Evolutionary conservation across 768 basidiomycete species (phyloP), one percentile per base, ranked within the genome.

Genomic region (Macrolepiota dolichaula): DNA sequence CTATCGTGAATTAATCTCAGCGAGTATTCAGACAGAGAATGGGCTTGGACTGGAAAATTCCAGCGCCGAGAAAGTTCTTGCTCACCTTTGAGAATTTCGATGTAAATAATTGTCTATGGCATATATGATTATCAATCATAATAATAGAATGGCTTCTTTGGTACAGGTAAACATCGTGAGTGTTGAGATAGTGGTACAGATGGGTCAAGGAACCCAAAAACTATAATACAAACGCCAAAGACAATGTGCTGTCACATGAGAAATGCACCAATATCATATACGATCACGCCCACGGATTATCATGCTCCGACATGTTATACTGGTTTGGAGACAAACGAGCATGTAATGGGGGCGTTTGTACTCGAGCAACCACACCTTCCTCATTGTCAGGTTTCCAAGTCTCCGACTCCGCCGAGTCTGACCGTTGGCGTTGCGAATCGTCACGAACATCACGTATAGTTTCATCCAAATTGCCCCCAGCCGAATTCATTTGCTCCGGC

Each of bases 61-160:
- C 13, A 79, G 85, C 35, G 84, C 80, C 60, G 85, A 87, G 37
- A 80, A 80, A 7, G 79, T 87, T 63, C 80, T 86, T 40, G 47
- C 47, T n/a, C 70, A 74, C 22, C 70, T 84, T 49, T 80, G 72
- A 58, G 44, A 17, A 17, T 2, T 49, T 15, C 13, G 13, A 24
- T 22, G 25, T 49, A 12, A 24, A 44, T 17, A 17, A 9, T 17
- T 44, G 17, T n/a, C 42, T 19, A 15, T 9, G n/a, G 19, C 42
- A 44, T 44, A 19, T 44, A n/a, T n/a, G 9, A n/a, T 9, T 17
- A 44, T 44, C 17, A 55, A 50, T 35, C 42, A 46, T 35, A 42
- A 47, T 44, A 44, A 44, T 44, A 44, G 42, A 44, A n/a, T 44
- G 19, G 19, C 42, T 44, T n/a, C 42, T n/a, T n/a, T 32, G 9